Percentiles rank a stretch among this genome's conserved stretches.
phyloP scores from a whole-genome alignment of 129 eudicot species.

The Sambucus nigra region DNA sequence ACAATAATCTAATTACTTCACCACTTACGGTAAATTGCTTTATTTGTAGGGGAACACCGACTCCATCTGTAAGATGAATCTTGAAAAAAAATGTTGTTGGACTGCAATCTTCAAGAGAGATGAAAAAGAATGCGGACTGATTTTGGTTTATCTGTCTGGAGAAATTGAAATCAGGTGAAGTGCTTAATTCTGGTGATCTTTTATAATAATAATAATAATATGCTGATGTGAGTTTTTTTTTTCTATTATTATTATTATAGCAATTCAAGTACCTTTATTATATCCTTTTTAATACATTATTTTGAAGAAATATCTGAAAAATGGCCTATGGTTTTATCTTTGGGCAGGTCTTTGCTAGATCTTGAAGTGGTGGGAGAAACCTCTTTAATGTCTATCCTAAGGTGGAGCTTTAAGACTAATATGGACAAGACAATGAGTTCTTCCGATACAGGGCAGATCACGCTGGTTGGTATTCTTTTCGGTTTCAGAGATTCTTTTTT shows the following conservation, averaged over 20 bases:
- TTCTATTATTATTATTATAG: conserved; percentile 8
- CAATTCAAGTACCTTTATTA: conserved; percentile 1
- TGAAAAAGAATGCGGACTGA: conserved; percentile 40
- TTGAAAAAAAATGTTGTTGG: conserved; percentile 63
- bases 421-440: conserved; percentile 72
- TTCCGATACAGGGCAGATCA: conserved; percentile 53
- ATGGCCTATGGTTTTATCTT: conserved; percentile 11
- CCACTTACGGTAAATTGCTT: conserved; percentile 6
- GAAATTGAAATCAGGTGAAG: conserved; percentile 71
- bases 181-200: not conserved
- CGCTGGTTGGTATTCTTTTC: conserved; percentile 54
- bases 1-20: conserved; percentile 4
- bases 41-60: conserved; percentile 40
- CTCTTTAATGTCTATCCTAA: conserved; percentile 55
- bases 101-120: conserved; percentile 42
- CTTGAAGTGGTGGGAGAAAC: conserved; percentile 56
- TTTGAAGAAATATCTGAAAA: conserved; percentile 2
- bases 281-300: not conserved
- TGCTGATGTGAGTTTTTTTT: too few species aligned
- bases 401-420: conserved; percentile 81
- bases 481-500: conserved; percentile 3
- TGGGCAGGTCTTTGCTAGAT: conserved; percentile 70
- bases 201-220: too few species aligned
- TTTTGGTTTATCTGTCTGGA: conserved; percentile 67
- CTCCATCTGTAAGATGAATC: conserved; percentile 33